Evolutionary conservation across 2,329 filamentous ascomycete genomes (phyloP).

Genomic region (Colletotrichum gigasporum): DNA sequence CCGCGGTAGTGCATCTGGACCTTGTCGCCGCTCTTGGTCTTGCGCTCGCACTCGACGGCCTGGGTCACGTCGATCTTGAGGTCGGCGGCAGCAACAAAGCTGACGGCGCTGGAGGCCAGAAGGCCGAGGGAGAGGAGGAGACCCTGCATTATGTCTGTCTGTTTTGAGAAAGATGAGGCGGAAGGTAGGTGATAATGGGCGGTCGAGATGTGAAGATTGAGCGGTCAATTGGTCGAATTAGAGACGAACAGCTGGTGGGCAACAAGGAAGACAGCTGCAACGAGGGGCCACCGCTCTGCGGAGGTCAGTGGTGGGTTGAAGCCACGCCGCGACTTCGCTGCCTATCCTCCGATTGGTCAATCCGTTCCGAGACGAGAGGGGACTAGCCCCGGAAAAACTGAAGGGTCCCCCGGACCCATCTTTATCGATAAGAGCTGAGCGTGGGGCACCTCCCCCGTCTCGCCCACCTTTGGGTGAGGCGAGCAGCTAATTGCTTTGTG

Average conservation of each 20-base stretch:
- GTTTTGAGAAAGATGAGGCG: slow-evolving; percentile 2
- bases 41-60: slow-evolving; percentile 81
- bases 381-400: neutral
- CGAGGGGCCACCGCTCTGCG: slow-evolving; percentile 4
- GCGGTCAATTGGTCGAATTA: slow-evolving; percentile 12
- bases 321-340: slow-evolving; percentile 22
- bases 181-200: slow-evolving; percentile 12
- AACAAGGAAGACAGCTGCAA: slow-evolving; percentile 22
- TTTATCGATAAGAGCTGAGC: slow-evolving; percentile 23
- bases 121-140: slow-evolving; percentile 58
- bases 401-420: neutral
- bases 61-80: slow-evolving; percentile 83
- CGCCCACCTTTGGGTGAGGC: no score
- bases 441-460: neutral
- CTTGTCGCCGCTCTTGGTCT: slow-evolving; percentile 78
- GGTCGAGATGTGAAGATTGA: neutral
- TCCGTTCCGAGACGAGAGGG: neutral
- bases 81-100: slow-evolving; percentile 64
- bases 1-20: slow-evolving; percentile 91
- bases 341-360: slow-evolving; percentile 21
- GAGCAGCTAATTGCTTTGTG: neutral
- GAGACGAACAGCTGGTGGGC: slow-evolving; percentile 18
- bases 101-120: slow-evolving; percentile 60
- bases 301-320: slow-evolving; percentile 13
- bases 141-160: slow-evolving; percentile 55